Conservation (phyloP, 1,139 yeast species). For the Debaryomyces robertsiae region DNA sequence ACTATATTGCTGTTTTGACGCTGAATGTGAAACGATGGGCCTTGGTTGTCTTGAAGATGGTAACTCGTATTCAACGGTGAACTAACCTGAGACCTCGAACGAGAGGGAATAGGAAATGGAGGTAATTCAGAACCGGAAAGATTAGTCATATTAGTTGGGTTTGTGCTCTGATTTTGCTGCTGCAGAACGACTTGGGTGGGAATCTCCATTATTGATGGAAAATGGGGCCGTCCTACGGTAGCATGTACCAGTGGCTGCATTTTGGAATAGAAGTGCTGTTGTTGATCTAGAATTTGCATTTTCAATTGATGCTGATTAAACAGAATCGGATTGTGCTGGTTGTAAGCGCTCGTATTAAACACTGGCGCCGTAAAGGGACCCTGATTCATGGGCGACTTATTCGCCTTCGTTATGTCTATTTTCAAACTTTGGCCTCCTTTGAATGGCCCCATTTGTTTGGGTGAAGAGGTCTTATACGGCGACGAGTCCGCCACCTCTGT, state of each 20-base stretch:
- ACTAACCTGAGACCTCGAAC: constrained; percentile 11
- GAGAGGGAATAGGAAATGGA: neutral
- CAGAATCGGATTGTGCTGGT: constrained; percentile 20
- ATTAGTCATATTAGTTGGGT: neutral
- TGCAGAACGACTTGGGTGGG: constrained; percentile 1
- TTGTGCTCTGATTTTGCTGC: neutral
- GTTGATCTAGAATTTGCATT: constrained; percentile 7
- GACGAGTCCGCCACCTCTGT: constrained; percentile 47
- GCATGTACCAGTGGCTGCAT: constrained; percentile 3
- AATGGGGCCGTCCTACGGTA: constrained; percentile 7
- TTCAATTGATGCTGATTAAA: constrained; percentile 17
- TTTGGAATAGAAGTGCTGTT: constrained; percentile 3
- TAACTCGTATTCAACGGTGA: constrained; percentile 1
- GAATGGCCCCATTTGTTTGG: constrained; percentile 2
- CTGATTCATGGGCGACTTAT: constrained; percentile 15
- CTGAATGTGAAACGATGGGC: constrained; percentile 2
- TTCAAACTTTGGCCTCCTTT: constrained; percentile 18
- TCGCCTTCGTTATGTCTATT: constrained; percentile 23
- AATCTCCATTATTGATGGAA: neutral
- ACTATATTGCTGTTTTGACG: no score
- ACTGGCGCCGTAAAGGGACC: constrained; percentile 45
- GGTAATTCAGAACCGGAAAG: neutral
- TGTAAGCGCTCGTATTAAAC: constrained; percentile 27
- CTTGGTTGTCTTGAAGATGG: neutral
- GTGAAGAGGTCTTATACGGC: constrained; percentile 24